A percentile compares a stretch with the other conserved stretches of the same genome.
Evolutionary conservation across 192 early-diverging fungal species (phyloP).

Genomic region (Coemansia sp.): DNA sequence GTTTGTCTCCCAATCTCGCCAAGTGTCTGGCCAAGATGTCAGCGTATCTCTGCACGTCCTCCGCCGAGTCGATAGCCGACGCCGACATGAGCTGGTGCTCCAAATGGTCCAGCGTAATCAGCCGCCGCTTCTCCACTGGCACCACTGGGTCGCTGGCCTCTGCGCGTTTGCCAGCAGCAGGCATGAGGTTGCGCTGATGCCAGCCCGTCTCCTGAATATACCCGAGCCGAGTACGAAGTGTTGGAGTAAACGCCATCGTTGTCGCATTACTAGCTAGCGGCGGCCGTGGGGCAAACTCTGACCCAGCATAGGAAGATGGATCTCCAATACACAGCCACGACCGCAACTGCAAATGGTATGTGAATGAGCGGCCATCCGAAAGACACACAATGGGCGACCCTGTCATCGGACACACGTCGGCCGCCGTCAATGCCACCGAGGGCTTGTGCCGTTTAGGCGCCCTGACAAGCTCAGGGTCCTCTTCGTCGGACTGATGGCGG

Average conservation of each 20-base stretch:
- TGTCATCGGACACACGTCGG: neutral
- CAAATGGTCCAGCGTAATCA: slow-evolving; percentile 53
- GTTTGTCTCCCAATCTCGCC: slow-evolving; percentile 18
- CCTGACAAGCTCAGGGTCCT: neutral
- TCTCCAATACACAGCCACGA: slow-evolving; percentile 39
- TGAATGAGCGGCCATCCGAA: slow-evolving; percentile 35
- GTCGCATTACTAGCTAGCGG: neutral
- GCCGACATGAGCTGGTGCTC: slow-evolving; percentile 42
- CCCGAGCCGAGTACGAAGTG: slow-evolving; percentile 6
- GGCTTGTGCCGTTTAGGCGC: slow-evolving; percentile 23
- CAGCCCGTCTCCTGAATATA: slow-evolving; percentile 24
- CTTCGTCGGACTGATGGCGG: neutral
- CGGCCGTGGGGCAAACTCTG: slow-evolving; percentile 19
- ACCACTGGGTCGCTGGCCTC: neutral
- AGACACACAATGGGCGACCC: slow-evolving; percentile 27
- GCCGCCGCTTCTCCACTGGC: slow-evolving; percentile 4
- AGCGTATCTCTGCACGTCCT: slow-evolving; percentile 34
- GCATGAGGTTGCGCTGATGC: slow-evolving; percentile 16
- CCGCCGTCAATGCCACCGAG: slow-evolving; percentile 23
- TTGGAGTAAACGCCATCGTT: slow-evolving; percentile 1
- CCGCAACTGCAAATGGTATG: slow-evolving; percentile 17
- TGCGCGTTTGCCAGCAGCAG: neutral
- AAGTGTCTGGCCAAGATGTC: slow-evolving; percentile 23
- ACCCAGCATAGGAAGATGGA: slow-evolving; percentile 18
- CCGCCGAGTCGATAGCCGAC: slow-evolving; percentile 9